Evolutionary conservation across 2,329 filamentous ascomycete genomes (phyloP).

Genomic region (Diaporthe longicolla): DNA sequence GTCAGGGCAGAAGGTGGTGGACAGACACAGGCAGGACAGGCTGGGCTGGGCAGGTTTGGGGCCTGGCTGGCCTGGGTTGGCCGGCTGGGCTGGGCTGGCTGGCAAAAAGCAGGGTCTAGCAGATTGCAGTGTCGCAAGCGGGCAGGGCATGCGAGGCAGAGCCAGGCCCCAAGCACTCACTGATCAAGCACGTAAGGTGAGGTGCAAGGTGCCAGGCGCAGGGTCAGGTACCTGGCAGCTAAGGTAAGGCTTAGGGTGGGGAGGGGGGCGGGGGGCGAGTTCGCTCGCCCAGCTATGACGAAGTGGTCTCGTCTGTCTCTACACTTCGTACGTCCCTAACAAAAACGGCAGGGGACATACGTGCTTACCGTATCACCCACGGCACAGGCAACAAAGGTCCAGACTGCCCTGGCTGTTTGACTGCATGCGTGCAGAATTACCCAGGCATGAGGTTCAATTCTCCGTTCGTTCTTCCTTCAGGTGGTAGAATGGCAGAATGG

Average conservation of each 20-base stretch:
- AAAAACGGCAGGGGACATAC: no score
- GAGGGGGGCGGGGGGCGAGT: no score
- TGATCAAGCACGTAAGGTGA: constrained; percentile 18
- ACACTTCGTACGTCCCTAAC: not conserved
- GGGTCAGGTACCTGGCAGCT: no score
- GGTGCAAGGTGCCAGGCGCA: constrained; percentile 25
- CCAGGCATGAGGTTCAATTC: no score
- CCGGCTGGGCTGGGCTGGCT: not conserved
- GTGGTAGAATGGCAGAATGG: no score
- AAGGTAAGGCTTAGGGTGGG: no score
- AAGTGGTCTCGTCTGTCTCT: constrained; percentile 14
- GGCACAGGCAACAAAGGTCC: not conserved
- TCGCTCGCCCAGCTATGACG: constrained; percentile 41
- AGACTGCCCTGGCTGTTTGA: not conserved
- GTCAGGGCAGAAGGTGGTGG: not conserved
- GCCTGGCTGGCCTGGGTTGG: not conserved
- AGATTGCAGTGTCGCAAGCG: constrained; percentile 28
- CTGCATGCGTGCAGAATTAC: no score
- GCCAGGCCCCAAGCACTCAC: no score
- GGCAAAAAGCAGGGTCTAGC: constrained; percentile 24
- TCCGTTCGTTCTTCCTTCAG: no score
- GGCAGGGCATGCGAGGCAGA: not conserved
- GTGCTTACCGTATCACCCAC: no score
- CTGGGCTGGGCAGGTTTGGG: not conserved
- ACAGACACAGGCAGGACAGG: not conserved